These are phyloP conservation scores for Pyricularia sp. DNA, from an alignment of 2,329 filamentous ascomycete genomes.

Conservation along the genomic window DNA sequence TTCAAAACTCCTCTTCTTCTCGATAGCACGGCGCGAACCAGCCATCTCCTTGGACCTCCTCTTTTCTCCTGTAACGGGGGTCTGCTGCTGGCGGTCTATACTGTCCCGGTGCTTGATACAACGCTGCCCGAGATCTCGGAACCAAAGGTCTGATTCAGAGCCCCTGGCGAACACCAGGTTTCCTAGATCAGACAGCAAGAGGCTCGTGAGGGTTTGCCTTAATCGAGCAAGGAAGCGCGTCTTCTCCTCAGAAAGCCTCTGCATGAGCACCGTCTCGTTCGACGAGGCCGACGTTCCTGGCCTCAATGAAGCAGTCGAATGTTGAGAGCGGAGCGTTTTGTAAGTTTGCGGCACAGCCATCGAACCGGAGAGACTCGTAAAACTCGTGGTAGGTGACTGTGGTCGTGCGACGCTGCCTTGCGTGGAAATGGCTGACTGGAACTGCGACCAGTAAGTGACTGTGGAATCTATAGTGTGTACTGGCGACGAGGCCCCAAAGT, in stretches of 20 bases:
- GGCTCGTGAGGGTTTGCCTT: conserved; percentile 69
- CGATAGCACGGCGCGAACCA: conserved; percentile 10
- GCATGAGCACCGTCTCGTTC: conserved; percentile 56
- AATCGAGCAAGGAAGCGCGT: conserved; percentile 68
- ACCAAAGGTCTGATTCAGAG: conserved; percentile 89
- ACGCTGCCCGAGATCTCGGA: conserved; percentile 57
- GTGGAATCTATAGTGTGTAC: conserved; percentile 64
- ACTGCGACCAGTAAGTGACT: conserved; percentile 84
- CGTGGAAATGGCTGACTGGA: conserved; percentile 59
- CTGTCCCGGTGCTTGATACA: conserved; percentile 55
- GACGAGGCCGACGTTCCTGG: conserved; percentile 60
- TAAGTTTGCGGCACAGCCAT: conserved; percentile 36
- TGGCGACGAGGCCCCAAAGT: conserved; percentile 62
- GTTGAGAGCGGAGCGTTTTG: conserved; percentile 16
- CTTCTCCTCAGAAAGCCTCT: conserved; percentile 58
- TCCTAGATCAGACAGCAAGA: conserved; percentile 83
- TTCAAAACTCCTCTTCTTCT: conserved; percentile 41
- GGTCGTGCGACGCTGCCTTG: conserved; percentile 48
- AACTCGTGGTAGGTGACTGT: conserved; percentile 53
- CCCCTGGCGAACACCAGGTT: conserved; percentile 78
- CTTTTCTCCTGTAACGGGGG: background rate
- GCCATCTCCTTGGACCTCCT: background rate
- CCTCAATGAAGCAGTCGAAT: conserved; percentile 35
- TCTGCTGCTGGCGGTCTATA: conserved; percentile 27
- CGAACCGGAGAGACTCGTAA: conserved; percentile 45